Base-by-base conservation (phyloP, 2,329 filamentous ascomycete genomes). In the Ceratocystis harringtonii region DNA sequence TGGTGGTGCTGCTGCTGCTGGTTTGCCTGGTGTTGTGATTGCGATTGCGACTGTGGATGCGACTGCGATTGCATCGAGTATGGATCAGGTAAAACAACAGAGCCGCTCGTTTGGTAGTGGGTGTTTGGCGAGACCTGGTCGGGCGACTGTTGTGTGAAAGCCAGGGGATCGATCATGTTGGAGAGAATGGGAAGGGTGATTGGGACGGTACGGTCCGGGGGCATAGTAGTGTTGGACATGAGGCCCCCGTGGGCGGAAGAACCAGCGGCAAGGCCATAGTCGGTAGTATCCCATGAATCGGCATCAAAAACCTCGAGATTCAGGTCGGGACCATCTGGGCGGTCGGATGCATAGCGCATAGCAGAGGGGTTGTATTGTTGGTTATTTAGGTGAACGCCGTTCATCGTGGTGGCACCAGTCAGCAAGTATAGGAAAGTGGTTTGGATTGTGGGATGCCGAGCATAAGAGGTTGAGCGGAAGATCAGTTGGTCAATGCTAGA, bases 281-380 rank as follows among this genome's bases (percentile, higher is more conserved):
- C 43, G 25, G 52, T 41, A 5, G 63, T 12, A 44, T 64, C 63
- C 63, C 63, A 64, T 19, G 50, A 7, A 28, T 64, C 52, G 32
- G 32, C 19, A 12, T 62, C 48, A 15, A 60, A 45, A 50, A 32
- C 32, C 52, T 64, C 30, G 52, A 64, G 63, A n/a, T n/a, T 43
- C 48, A 64, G 7, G 10, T 57, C 63, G 30, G 63, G 12, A 7
- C 52, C 63, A 17, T 64, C 63, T 12, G 41, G 48, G 2, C 52
- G 63, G 22, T 64, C 63, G 25, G 43, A 45, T 45, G 32, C 50
- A 30, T 64, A 64, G 50, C 63, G 50, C 63, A 64, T 58, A n/a
- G 61, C 43, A 22, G 45, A 48, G 43, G 43, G 55, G 28, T 58
- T 50, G 10, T 48, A 50, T 50, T 62, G 22, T 28, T 62, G 61